Evolutionary conservation across 1,284 basidiomycete species (phyloP), one percentile per base, ranked within the genome.

Genomic region (Fomes fomentarius): DNA sequence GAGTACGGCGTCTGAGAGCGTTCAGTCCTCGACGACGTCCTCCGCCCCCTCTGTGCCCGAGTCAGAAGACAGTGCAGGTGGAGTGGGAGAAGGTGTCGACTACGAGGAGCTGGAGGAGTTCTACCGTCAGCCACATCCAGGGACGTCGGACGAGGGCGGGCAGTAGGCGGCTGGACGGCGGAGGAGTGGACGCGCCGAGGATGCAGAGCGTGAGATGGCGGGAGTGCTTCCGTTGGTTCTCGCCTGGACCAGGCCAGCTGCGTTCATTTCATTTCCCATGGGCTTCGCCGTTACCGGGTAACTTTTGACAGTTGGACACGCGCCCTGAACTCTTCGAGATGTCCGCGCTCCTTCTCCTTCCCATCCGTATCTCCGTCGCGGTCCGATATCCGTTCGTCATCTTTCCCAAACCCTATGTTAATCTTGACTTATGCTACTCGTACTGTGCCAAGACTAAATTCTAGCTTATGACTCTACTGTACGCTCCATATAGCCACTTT

Each of bases 271-370:
- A 46, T 46, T 58, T 61, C 60, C 60, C 60, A 61, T 58, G 45
- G 26, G 58, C 52, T 65, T 65, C 64, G 54, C 58, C 51, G 66
- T 63, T 63, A 60, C 61, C 65, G 61, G 54, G 60, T 51, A 52
- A 63, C 56, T 59, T n/a, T 31, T 60, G 63, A 58, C 65, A 62
- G 63, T 43, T 58, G 51, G 58, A 58, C 59, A 54, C 56, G 50
- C 54, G 40, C 43, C 37, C 41, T 34, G 50, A 33, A n/a, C 49
- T 52, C 53, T 50, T 57, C 44, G 43, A 46, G 19, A 30, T 54
- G 31, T 30, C 40, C 49, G 46, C 50, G 55, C 54, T 33, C 40
- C 37, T 39, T 56, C 53, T 50, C 50, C 50, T 53, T 47, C 47
- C 28, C 42, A 17, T 40, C 53, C 47, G 35, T 56, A 51, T 47